Conservation (phyloP, 805 yeast genomes). For the Myxozyma mucilagina region DNA sequence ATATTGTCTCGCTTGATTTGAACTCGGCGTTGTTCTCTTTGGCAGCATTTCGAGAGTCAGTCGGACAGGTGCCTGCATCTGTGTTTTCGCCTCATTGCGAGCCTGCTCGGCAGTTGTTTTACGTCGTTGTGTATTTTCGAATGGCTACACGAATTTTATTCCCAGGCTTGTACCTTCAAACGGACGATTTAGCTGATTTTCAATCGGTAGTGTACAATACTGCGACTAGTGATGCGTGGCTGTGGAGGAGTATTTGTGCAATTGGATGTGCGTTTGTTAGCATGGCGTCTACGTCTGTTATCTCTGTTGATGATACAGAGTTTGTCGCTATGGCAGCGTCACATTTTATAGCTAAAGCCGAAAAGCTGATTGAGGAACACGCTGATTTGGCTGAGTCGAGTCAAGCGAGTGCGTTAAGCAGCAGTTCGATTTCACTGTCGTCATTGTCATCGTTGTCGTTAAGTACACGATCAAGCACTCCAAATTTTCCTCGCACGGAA, state of each 20-base stretch:
- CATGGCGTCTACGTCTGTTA: not conserved
- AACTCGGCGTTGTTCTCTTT: not conserved
- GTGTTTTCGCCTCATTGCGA: not conserved
- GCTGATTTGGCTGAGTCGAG: not conserved
- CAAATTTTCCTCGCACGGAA: constrained; percentile 4
- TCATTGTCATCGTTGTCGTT: not conserved
- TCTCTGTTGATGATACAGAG: not conserved
- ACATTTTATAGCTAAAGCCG: not conserved
- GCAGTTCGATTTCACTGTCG: not conserved
- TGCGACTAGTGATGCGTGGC: not conserved
- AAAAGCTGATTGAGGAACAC: not conserved
- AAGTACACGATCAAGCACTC: not conserved
- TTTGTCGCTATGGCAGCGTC: not conserved
- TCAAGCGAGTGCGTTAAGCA: not conserved
- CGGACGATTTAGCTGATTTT: constrained; percentile 5
- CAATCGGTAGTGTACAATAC: not conserved
- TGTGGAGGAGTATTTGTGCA: constrained; percentile 14
- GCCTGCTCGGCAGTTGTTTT: constrained; percentile 9
- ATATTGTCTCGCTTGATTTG: constrained; percentile 10
- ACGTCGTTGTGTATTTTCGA: constrained; percentile 15
- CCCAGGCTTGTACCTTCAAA: constrained; percentile 12
- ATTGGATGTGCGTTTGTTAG: constrained; percentile 11
- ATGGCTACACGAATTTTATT: constrained; percentile 11
- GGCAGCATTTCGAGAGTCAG: not conserved
- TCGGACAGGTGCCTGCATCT: not conserved